These are phyloP conservation scores for Cardiosporidium cionae DNA, from an alignment of 169 alveolate species.

Conservation along the genomic window DNA sequence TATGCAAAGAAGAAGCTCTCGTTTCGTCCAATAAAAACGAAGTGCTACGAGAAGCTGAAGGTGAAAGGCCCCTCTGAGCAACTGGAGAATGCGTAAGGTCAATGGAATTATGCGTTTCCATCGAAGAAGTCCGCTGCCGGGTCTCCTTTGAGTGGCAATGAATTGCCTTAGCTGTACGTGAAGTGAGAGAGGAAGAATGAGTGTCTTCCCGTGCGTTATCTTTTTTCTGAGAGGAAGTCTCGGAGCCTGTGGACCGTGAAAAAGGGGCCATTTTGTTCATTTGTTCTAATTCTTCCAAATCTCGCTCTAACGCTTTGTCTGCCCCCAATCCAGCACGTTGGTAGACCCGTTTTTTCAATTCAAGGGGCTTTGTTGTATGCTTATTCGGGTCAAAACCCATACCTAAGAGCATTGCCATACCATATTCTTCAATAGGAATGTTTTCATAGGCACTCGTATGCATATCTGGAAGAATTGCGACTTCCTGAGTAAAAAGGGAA, in stretches of 20 bases:
- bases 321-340: conserved; percentile 52
- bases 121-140: too few species aligned
- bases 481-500: not conserved
- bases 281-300: not conserved
- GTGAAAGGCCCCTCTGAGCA: not conserved
- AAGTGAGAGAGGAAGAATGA: not conserved
- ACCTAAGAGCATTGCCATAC: conserved; percentile 55
- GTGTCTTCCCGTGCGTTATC: not conserved
- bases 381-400: conserved; percentile 52
- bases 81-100: too few species aligned
- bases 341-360: conserved; percentile 29
- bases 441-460: conserved; percentile 17
- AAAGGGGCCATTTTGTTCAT: too few species aligned
- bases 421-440: conserved; percentile 48
- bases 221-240: too few species aligned
- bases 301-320: not conserved
- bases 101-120: too few species aligned
- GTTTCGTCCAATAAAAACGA: not conserved
- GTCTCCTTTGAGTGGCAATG: not conserved
- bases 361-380: conserved; percentile 33
- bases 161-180: not conserved
- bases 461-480: conserved; percentile 1
- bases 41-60: not conserved
- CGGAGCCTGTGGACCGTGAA: too few species aligned
- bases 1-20: not conserved